Base-by-base conservation (phyloP, 75 land plant genomes). In the Azolla pinnata region DNA sequence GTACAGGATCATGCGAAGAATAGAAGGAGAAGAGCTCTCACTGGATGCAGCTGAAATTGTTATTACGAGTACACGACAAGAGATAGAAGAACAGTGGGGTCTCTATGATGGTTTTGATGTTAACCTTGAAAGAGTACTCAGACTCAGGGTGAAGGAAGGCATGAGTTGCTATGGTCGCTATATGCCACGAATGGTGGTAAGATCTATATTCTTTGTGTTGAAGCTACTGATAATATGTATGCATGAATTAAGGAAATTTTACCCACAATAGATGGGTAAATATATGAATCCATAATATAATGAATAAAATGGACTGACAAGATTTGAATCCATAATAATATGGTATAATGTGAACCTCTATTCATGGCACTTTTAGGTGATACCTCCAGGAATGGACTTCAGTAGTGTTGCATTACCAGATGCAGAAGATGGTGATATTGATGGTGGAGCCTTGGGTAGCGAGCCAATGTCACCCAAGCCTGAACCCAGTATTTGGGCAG, bases 361-460 rank as follows among this genome's bases (percentile, higher is more conserved):
- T n/a, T n/a, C n/a, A n/a, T n/a, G n/a, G n/a, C n/a, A n/a, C 30
- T 28, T 71, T 54, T 61, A 86, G 90, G 73, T 81, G 40, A 83
- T 87, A 73, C 91, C 91, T 58, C 87, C 91, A 61, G 91, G 91
- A 31, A 87, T 87, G 91, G 91, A 87, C 42, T 87, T 87, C 58
- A 67, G 79, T 57, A 71, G 82, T 66, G 73, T 86, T 67, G 61
- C 71, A 62, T 69, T 67, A 14, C 84, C 68, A 30, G 75, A 81
- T 31, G 84, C 59, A 19, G 83, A 78, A 58, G 51, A 71, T 40
- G 86, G 83, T 8, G 87, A 87, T 17, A 83, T 76, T 42, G 70
- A 69, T 34, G 57, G 75, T n/a, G 52, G 54, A 14, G 25, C 54
- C 54, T 26, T 52, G 28, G 10, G 10, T 12, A 19, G 25, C 14